Evolutionary conservation across 1,139 yeast species (phyloP).

Genomic region (Zygoascus meyerae): DNA sequence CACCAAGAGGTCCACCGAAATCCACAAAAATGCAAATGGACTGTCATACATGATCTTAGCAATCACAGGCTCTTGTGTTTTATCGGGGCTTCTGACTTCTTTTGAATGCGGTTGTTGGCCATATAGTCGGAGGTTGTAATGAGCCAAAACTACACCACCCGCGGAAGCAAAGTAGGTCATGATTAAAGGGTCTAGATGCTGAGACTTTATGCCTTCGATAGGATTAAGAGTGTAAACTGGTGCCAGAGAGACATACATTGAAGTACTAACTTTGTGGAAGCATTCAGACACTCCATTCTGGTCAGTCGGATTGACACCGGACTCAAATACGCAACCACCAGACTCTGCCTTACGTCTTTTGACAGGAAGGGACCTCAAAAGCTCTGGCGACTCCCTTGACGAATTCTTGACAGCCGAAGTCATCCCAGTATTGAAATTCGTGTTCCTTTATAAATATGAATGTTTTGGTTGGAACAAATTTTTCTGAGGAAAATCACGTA

Average conservation of each 20-base stretch:
- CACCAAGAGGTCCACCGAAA: slow-evolving; percentile 71
- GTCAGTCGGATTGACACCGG: slow-evolving; percentile 29
- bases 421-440: slow-evolving; percentile 1
- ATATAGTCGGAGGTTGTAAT: slow-evolving; percentile 52
- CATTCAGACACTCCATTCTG: slow-evolving; percentile 45
- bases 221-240: slow-evolving; percentile 70
- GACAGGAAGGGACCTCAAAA: slow-evolving; percentile 12
- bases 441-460: neutral
- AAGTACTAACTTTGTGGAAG: slow-evolving; percentile 57
- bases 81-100: slow-evolving; percentile 19
- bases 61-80: slow-evolving; percentile 34
- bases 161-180: slow-evolving; percentile 74
- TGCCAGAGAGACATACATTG: slow-evolving; percentile 77
- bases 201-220: slow-evolving; percentile 69
- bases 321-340: slow-evolving; percentile 3
- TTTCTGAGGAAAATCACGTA: too few species aligned
- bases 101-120: slow-evolving; percentile 27
- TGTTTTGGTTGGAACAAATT: too few species aligned
- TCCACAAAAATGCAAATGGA: slow-evolving; percentile 87
- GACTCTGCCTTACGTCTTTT: slow-evolving; percentile 12
- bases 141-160: slow-evolving; percentile 79
- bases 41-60: slow-evolving; percentile 73
- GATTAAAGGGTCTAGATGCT: slow-evolving; percentile 83
- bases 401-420: slow-evolving; percentile 6
- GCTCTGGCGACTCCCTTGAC: slow-evolving; percentile 10